Evolutionary conservation across 345 rosid species (phyloP).

Genomic region (Garcia nutans): DNA sequence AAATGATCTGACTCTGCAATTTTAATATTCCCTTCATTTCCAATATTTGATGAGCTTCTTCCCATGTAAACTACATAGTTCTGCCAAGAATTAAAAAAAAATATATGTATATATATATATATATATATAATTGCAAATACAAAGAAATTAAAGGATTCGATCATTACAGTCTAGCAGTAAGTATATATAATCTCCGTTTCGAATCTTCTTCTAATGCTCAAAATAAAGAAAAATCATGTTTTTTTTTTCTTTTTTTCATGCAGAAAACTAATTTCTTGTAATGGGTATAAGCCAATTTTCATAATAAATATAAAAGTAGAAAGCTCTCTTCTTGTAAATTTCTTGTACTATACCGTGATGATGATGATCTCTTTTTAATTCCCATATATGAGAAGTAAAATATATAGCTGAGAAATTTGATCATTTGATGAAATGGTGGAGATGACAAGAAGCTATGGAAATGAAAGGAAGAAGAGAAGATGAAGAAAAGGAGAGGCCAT

Average conservation of each 20-base stretch:
- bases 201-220: too few species aligned
- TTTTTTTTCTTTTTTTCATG: neutral
- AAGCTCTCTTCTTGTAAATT: too few species aligned
- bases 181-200: too few species aligned
- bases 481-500: slow-evolving; percentile 39
- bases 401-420: slow-evolving; percentile 36
- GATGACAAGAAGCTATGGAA: slow-evolving; percentile 13
- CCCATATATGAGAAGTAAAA: neutral
- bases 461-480: slow-evolving; percentile 25
- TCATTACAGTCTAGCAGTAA: too few species aligned
- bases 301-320: neutral
- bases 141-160: neutral
- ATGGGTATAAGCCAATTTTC: neutral
- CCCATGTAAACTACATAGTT: slow-evolving; percentile 73
- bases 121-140: neutral
- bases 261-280: neutral
- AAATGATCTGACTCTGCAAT: slow-evolving; percentile 40
- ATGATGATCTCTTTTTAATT: neutral
- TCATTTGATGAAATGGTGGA: slow-evolving; percentile 21
- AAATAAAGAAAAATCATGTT: too few species aligned
- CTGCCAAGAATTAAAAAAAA: slow-evolving; percentile 27
- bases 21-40: slow-evolving; percentile 9
- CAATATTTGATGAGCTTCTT: slow-evolving; percentile 45
- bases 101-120: too few species aligned
- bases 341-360: neutral